Percentiles rank a stretch among this genome's conserved stretches.
These are phyloP conservation scores for Bonnemaisonia californica DNA, from an alignment of 31 red algal species.

Conservation along the genomic window DNA sequence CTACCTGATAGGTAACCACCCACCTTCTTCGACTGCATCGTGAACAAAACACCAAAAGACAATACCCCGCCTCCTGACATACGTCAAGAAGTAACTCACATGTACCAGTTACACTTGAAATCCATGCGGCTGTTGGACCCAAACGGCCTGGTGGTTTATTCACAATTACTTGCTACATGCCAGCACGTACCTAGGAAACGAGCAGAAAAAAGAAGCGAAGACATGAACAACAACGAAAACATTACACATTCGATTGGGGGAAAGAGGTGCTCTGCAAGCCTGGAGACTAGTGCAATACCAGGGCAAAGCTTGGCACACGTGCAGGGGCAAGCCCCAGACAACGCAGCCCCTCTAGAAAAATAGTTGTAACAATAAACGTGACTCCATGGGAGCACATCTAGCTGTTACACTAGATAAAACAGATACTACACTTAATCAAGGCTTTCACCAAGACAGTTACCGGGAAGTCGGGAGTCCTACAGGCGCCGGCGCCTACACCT, in stretches of 20 bases:
- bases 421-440: conserved; percentile 99
- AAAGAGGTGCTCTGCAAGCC: conserved; percentile 95
- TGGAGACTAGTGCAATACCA: conserved; percentile 93
- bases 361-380: conserved; percentile 91
- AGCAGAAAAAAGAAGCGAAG: background rate
- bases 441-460: conserved; percentile 85
- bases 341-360: conserved; percentile 87
- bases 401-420: conserved; percentile 98
- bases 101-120: too few species aligned
- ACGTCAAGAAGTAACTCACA: too few species aligned
- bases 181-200: too few species aligned
- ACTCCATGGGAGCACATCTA: conserved; percentile 92
- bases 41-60: too few species aligned
- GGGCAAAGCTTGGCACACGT: conserved; percentile 83
- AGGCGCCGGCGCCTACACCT: too few species aligned
- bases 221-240: background rate
- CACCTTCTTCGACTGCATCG: too few species aligned
- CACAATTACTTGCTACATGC: too few species aligned
- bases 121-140: too few species aligned
- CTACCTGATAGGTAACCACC: too few species aligned
- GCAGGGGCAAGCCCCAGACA: conserved; percentile 74
- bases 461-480: too few species aligned
- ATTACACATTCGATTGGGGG: conserved; percentile 59
- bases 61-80: too few species aligned
- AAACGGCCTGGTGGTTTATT: too few species aligned